Evolutionary conservation across 352 stramenopile species (phyloP), one percentile per base, ranked within the genome.

Genomic region (Thalassiosira delicatula): DNA sequence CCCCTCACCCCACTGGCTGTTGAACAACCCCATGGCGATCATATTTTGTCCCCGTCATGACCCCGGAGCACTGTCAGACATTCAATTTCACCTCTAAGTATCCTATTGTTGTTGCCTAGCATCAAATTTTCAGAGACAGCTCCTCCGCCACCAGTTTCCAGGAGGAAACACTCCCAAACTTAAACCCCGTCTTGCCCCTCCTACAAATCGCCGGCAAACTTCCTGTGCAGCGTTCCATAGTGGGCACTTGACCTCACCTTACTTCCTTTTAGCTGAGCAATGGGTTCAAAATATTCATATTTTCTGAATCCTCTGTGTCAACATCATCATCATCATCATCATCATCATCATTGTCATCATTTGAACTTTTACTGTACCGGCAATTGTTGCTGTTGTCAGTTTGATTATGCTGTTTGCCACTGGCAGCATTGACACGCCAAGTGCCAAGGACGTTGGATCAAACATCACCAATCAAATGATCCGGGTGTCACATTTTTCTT

Each of bases 211-310:
- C 97, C 30, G 99, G 83, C 51, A 98, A 94, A 23, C 92, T 90
- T 0, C 96, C 97, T 11, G 95, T 97, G 0, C n/a, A n/a, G 91
- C 84, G 83, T 96, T 99, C 96, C 96, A 99, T 27, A 93, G 90
- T 17, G 99, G 93, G 84, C 92, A 96, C 86, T 99, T 99, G 32
- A 99, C 95, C 92, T 99, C 97, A 87, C 96, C 72, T 99, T 97
- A 88, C 99, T 97, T 57, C 97, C 97, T 90, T 99, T 97, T 1
- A 99, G 90, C 79, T 96, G 97, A 40, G 97, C 96, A 27, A 98
- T 95, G 53, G 96, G 93, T 86, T 99, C 96, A 91, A 97, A 99
- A 69, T 88, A 92, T 57, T 84, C 49, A 12, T 84, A 83, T 68
- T 63, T 27, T 40, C 27, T 14, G 12, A 57, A 54, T 79, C 42